Evolutionary conservation across 805 yeast species (phyloP).

Genomic region (Nakazawaea ishiwadae): DNA sequence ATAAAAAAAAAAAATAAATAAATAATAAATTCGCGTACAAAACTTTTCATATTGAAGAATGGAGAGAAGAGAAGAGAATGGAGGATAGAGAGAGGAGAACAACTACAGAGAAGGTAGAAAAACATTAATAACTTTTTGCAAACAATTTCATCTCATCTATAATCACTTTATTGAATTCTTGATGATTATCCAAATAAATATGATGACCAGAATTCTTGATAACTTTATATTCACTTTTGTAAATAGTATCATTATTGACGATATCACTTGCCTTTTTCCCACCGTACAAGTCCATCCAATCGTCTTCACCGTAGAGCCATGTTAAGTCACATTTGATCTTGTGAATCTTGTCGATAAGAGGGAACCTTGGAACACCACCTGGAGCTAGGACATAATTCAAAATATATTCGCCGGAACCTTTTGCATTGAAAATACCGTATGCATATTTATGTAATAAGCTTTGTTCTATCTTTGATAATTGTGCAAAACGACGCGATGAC

Average conservation of each 20-base stretch:
- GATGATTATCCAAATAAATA: slow-evolving; percentile 64
- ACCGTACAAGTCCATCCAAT: slow-evolving; percentile 56
- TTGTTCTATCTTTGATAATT: slow-evolving; percentile 40
- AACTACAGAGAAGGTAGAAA: too few relatives aligned
- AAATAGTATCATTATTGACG: slow-evolving; percentile 25
- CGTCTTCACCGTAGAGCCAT: slow-evolving; percentile 85
- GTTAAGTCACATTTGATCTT: slow-evolving; percentile 53
- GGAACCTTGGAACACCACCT: slow-evolving; percentile 84
- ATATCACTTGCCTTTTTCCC: slow-evolving; percentile 36
- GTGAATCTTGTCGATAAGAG: slow-evolving; percentile 52
- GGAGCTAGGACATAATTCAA: slow-evolving; percentile 80
- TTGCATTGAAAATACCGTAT: slow-evolving; percentile 77
- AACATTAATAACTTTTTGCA: too few relatives aligned
- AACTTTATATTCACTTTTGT: slow-evolving; percentile 17
- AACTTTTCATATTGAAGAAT: too few relatives aligned
- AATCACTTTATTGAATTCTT: slow-evolving; percentile 47
- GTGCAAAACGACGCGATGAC: slow-evolving; percentile 78
- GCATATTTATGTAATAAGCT: slow-evolving; percentile 69
- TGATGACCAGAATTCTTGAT: slow-evolving; percentile 71
- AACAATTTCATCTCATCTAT: slow-evolving; percentile 44
- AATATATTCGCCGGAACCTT: slow-evolving; percentile 93
- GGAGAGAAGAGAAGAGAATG: too few relatives aligned
- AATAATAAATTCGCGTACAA: too few relatives aligned
- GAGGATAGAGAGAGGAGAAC: too few relatives aligned
- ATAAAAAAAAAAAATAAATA: too few relatives aligned